Evolutionary conservation across 345 rosid genomes (phyloP).

Genomic region (Corymbia maculata): DNA sequence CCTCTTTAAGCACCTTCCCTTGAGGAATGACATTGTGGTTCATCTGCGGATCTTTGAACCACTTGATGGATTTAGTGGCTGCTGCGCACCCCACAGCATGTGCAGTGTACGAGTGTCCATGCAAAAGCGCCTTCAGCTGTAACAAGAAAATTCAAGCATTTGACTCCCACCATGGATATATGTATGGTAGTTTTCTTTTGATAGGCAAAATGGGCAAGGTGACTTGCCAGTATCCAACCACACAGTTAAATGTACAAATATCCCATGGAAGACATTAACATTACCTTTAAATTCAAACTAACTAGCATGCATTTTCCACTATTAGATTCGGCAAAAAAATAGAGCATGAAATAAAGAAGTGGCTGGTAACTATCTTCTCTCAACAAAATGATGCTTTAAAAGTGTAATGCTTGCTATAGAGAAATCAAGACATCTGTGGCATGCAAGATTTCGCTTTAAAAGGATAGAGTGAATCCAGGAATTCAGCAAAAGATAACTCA

Average conservation of each 20-base stretch:
- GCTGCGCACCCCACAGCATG: conserved; percentile 94
- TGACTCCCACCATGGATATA: background rate
- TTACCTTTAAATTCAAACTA: background rate
- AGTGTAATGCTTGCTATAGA: background rate
- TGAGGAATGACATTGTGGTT: conserved; percentile 51
- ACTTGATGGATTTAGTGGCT: conserved; percentile 70
- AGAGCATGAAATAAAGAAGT: background rate
- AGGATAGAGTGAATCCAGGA: background rate
- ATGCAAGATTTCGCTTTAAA: background rate
- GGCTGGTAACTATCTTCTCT: background rate
- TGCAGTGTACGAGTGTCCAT: conserved; percentile 92
- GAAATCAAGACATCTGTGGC: background rate
- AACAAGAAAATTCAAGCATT: background rate
- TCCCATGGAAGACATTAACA: background rate
- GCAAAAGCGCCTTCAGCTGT: conserved; percentile 87
- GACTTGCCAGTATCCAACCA: background rate
- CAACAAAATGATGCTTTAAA: background rate
- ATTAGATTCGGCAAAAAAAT: background rate
- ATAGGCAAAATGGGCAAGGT: background rate
- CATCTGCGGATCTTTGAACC: conserved; percentile 80
- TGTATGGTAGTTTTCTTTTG: background rate
- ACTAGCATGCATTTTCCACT: background rate
- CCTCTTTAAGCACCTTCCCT: conserved; percentile 62
- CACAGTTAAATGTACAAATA: background rate
- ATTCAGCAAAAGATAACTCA: background rate